Evolutionary conservation across 805 yeast species (phyloP).

Genomic region (Starmerella riodocensis): DNA sequence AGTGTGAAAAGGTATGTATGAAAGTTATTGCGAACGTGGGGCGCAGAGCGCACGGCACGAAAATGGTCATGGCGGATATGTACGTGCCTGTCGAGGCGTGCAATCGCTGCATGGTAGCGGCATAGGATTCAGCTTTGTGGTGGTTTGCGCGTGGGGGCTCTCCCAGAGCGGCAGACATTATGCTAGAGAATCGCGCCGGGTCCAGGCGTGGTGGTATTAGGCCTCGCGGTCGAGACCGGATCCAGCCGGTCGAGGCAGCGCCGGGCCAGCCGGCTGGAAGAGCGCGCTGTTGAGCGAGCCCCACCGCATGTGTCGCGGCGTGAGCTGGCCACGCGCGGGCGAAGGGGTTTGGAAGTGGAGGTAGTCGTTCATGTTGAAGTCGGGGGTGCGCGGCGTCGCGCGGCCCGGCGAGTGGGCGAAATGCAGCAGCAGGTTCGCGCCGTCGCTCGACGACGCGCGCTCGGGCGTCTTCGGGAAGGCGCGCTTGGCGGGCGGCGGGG

Average conservation of each 20-base stretch:
- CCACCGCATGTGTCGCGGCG: slow-evolving; percentile 12
- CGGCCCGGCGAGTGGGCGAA: slow-evolving; percentile 64
- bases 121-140: no score
- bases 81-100: no score
- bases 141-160: no score
- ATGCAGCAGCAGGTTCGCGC: slow-evolving; percentile 69
- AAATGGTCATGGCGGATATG: no score
- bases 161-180: no score
- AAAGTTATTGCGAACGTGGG: no score
- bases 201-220: no score
- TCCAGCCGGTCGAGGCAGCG: background rate
- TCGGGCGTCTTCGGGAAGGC: slow-evolving; percentile 25
- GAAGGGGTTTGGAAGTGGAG: slow-evolving; percentile 69
- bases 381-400: slow-evolving; percentile 29
- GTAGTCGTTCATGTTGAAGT: slow-evolving; percentile 69
- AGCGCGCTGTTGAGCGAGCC: slow-evolving; percentile 13
- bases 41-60: no score
- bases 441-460: slow-evolving; percentile 34
- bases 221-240: background rate
- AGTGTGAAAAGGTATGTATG: no score
- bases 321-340: slow-evolving; percentile 18
- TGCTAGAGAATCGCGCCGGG: no score
- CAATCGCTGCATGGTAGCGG: no score
- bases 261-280: slow-evolving; percentile 4
- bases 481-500: slow-evolving; percentile 17